Percentiles rank a stretch among this genome's conserved stretches.
phyloP scores from a whole-genome alignment of 208 protist genomes.

The Acanthamoeba royreba region DNA sequence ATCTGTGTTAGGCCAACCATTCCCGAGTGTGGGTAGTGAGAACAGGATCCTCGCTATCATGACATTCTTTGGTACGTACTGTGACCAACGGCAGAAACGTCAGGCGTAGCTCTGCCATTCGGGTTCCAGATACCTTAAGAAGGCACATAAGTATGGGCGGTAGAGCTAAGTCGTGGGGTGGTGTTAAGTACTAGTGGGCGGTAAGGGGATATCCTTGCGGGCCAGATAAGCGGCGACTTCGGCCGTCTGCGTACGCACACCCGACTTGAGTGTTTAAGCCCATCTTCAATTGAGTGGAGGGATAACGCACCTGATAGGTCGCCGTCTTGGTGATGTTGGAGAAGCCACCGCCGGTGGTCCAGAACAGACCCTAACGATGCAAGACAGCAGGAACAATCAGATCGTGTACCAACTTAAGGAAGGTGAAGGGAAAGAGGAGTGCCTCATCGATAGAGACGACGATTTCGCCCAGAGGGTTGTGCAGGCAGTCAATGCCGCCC shows the following conservation, averaged over 20 bases:
- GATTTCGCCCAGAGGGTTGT: constrained; percentile 51
- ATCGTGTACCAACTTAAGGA: background rate
- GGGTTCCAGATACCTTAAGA: constrained; percentile 26
- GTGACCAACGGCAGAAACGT: constrained; percentile 44
- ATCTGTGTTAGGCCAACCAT: too few relatives aligned
- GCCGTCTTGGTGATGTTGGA: background rate
- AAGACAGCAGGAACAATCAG: background rate
- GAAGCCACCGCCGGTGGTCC: constrained; percentile 60
- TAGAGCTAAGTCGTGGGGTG: background rate
- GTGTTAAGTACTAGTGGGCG: background rate
- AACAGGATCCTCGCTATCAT: background rate
- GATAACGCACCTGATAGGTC: constrained; percentile 16
- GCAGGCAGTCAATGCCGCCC: background rate
- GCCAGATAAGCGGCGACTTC: constrained; percentile 23
- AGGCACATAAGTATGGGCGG: background rate
- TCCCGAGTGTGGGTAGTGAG: background rate
- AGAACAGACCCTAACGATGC: background rate
- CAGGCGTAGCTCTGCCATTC: constrained; percentile 59
- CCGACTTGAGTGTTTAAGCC: background rate
- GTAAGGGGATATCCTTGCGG: background rate
- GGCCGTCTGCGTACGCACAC: background rate
- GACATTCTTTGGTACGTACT: background rate
- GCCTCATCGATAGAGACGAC: constrained; percentile 48
- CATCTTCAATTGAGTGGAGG: too few relatives aligned
- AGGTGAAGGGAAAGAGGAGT: background rate